A percentile compares a stretch with the other conserved stretches of the same genome.
Evolutionary conservation across 108 stramenopile genomes (phyloP).

Genomic region (Licmophora abbreviata): DNA sequence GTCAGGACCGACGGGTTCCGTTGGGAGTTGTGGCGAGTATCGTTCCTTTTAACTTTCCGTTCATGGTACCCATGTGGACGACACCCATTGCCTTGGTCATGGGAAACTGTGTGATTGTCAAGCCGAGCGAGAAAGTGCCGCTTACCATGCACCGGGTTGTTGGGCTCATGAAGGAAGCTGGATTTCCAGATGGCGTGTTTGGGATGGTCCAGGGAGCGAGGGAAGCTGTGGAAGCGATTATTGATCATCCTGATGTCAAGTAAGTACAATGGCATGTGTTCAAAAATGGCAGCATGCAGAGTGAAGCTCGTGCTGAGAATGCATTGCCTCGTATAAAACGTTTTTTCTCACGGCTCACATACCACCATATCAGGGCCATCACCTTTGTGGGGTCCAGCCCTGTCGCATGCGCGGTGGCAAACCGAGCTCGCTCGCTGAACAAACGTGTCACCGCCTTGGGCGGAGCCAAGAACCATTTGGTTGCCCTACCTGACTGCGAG

Average conservation of each 20-base stretch:
- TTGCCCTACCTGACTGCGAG: slow-evolving; percentile 90
- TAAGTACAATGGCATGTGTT: not conserved
- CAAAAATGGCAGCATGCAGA: not conserved
- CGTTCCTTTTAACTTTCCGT: slow-evolving; percentile 81
- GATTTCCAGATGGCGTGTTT: slow-evolving; percentile 82
- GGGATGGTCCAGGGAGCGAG: slow-evolving; percentile 70
- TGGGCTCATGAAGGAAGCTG: slow-evolving; percentile 55
- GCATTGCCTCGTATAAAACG: not conserved
- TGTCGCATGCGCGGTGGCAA: slow-evolving; percentile 75
- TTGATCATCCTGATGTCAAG: slow-evolving; percentile 55
- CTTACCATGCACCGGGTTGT: slow-evolving; percentile 67
- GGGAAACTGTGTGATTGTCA: slow-evolving; percentile 86
- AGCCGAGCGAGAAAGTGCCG: slow-evolving; percentile 90
- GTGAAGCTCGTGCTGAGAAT: not conserved
- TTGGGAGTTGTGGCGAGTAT: slow-evolving; percentile 89
- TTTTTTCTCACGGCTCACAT: not conserved
- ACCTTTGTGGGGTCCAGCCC: slow-evolving; percentile 92
- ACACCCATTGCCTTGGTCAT: slow-evolving; percentile 88
- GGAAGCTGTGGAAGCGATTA: slow-evolving; percentile 52
- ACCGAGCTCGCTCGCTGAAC: slow-evolving; percentile 60
- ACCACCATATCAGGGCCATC: slow-evolving; percentile 45
- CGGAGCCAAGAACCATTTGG: slow-evolving; percentile 96
- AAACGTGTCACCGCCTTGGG: slow-evolving; percentile 92
- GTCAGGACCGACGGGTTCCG: slow-evolving; percentile 78
- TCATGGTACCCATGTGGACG: slow-evolving; percentile 62